Base-by-base conservation (phyloP, 768 basidiomycete species). In the Leccinum disarticulatum region DNA sequence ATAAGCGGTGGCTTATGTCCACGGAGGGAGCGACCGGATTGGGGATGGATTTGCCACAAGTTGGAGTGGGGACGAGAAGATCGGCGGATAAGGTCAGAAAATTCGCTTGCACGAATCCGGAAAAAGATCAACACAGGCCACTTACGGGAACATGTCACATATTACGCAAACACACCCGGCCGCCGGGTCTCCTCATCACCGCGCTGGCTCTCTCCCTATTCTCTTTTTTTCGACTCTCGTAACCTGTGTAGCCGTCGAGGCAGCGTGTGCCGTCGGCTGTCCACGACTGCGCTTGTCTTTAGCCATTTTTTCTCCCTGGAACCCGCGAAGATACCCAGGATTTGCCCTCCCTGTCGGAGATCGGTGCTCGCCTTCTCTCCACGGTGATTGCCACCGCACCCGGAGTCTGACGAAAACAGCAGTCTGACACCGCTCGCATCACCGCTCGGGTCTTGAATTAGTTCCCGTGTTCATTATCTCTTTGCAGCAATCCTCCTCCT, bases 71-170 rank as follows among this genome's bases (percentile, higher is more conserved):
- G 63, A 74, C 71, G 72, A 74, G 58, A 61, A 73, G 72, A 73
- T 73, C 72, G 72, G 73, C 72, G 69, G 71, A 74, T 71, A 74
- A 71, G 69, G 68, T 72, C 66, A 74, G 60, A 64, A 51, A 62
- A 60, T 22, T 59, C 58, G 55, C 52, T 5, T 55, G 22, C 17
- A 35, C 64, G 11, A 43, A 67, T 60, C 46, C 33, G 64, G 71
- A 43, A 73, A 41, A 74, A 64, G 72, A 73, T 73, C 72, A 74
- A 69, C 71, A 68, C 67, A 60, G 50, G 54, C 59, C 51, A 17
- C 13, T 64, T 64, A 63, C 60, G 69, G 71, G 56, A 63, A 64
- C 22, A 11, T 4, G 47, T 41, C 52, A 50, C 57, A 33, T 27
- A 13, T 54, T 54, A 54, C 52, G 35, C 35, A 52, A 54, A 54